Evolutionary conservation across 2,329 filamentous ascomycete genomes (phyloP), one percentile per base, ranked within the genome.

Genomic region (Phialophora chinensis): DNA sequence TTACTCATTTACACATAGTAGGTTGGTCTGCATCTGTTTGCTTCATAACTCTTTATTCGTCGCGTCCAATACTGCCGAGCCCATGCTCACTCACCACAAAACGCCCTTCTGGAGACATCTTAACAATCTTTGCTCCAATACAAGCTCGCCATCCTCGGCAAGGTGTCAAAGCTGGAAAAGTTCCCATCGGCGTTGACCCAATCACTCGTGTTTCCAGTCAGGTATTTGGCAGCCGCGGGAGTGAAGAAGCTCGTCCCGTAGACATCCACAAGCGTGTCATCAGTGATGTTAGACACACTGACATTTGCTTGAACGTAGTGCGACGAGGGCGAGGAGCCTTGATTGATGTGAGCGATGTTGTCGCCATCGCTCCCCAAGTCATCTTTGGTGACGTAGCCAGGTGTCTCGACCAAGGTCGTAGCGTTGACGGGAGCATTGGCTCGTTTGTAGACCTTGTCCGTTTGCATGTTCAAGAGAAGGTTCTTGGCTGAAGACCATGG

Each of bases 341-440:
- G 73, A 42, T 63, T 33, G 33, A 72, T 72, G 66, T 78, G 76
- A 5, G 72, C 66, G 31, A 74, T 77, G 57, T 78, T 76, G 62
- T 78, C 76, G 7, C 76, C 76, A 57, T 77, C 75, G 17, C 23
- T 68, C 25, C 76, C 76, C 60, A 78, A 75, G 66, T 78, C 76
- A 56, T 78, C 76, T 17, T 65, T 71, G 5, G 76, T 78, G 17
- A 69, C 70, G 62, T 77, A 76, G 5, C 76, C 76, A 4, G 73
- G 65, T 1, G 73, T 70, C 27, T 42, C 60, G 49, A 70, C 66
- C 7, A 69, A 63, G 12, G 57, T 55, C 44, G 73, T 73, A 20
- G 73, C 70, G 38, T 72, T 67, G 29, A 62, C 61, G 3, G 60
- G 60, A 10, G 66, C 10, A 2, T 20, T 23, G 20, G 72, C 65